Conservation (phyloP, 495 filamentous ascomycete genomes). For the Pseudoneurospora amorphoporcata region DNA sequence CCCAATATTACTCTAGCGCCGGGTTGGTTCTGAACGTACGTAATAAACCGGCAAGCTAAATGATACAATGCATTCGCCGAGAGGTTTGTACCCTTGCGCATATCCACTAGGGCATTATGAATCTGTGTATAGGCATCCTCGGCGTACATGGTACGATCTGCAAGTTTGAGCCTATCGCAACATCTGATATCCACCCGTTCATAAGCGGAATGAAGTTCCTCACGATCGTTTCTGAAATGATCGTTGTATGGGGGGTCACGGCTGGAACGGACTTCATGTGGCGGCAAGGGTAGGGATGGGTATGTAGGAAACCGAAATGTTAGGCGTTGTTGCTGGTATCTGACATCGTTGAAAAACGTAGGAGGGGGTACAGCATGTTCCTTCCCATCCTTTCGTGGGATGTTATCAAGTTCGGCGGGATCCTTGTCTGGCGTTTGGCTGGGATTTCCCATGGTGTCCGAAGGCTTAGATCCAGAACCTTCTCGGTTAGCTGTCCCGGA, state of each 20-base stretch:
- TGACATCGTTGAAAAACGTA: neutral
- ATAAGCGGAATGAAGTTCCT: neutral
- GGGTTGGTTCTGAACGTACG: constrained; percentile 1
- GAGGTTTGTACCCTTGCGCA: neutral
- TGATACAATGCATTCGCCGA: neutral
- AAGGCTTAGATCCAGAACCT: neutral
- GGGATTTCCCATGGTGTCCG: neutral
- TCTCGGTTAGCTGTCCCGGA: neutral
- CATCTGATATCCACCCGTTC: neutral
- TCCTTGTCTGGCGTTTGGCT: neutral
- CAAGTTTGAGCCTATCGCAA: neutral
- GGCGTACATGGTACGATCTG: neutral
- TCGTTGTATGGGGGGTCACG: neutral
- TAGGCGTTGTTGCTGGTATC: neutral
- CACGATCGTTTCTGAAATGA: neutral
- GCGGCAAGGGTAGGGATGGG: neutral
- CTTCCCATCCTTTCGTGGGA: neutral
- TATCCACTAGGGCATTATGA: neutral
- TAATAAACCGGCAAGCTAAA: neutral
- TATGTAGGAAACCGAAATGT: neutral
- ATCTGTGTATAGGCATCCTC: neutral
- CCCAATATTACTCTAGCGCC: neutral
- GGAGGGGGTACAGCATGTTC: neutral
- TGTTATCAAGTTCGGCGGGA: neutral
- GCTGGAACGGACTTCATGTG: neutral